Percentiles rank a stretch among this genome's conserved stretches.
Conservation (phyloP, 2,329 filamentous ascomycete genomes). For the Fusarium continuum region DNA sequence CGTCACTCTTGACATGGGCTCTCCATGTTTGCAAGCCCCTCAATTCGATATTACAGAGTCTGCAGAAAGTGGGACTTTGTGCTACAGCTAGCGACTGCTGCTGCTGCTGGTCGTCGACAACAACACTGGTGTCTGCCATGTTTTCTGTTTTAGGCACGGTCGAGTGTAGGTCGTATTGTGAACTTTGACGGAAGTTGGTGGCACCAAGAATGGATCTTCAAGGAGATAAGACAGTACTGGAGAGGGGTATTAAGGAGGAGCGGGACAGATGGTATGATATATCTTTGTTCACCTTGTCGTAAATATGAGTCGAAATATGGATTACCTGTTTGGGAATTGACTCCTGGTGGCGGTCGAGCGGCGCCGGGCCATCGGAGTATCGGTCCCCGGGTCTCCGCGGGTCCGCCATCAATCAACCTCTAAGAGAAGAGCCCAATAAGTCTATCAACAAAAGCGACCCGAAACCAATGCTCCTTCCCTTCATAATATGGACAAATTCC, state of each 20-base stretch:
- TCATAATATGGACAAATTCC: conserved; percentile 34
- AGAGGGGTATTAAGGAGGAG: neutral
- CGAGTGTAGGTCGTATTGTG: neutral
- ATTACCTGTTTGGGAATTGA: neutral
- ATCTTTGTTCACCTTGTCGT: neutral
- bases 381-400: neutral
- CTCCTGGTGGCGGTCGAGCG: neutral
- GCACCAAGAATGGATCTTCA: neutral
- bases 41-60: neutral
- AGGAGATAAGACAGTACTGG: neutral
- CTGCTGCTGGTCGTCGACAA: neutral
- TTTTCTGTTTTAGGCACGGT: neutral
- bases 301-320: neutral
- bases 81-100: neutral
- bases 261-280: neutral
- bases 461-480: conserved; percentile 43
- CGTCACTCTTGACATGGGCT: neutral
- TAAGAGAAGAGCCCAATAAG: conserved; percentile 41
- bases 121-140: neutral
- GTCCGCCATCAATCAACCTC: too few relatives aligned
- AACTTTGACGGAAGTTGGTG: neutral
- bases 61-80: neutral
- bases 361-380: neutral
- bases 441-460: conserved; percentile 49
- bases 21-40: neutral